These are phyloP conservation scores for Pseudisothecium myosuroides DNA, from an alignment of 225 moss, liverwort and hornwort genomes.

Conservation along the genomic window DNA sequence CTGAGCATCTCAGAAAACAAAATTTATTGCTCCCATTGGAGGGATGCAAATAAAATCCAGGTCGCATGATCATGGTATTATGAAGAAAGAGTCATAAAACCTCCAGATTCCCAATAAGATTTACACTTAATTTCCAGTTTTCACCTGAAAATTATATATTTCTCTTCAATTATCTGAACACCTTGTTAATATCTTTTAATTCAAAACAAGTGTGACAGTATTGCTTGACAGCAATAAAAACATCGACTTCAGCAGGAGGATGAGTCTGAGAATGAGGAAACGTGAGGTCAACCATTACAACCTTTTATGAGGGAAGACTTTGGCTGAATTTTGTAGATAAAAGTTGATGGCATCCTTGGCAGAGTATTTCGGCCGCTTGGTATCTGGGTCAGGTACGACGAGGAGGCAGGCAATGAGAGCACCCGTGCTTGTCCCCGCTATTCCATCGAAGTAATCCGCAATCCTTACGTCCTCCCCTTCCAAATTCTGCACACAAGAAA, in stretches of 20 bases:
- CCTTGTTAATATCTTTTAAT: neutral
- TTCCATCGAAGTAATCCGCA: conserved; percentile 16
- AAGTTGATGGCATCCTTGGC: conserved; percentile 8
- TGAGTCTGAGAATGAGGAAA: neutral
- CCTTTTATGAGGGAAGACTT: conserved; percentile 5
- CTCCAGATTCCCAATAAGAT: neutral
- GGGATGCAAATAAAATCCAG: neutral
- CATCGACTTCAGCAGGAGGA: neutral
- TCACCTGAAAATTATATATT: neutral
- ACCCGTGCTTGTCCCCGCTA: conserved; percentile 17
- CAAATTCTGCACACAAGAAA: conserved; percentile 1
- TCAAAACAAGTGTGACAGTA: neutral
- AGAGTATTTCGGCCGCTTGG: conserved; percentile 4
- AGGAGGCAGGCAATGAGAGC: conserved; percentile 8
- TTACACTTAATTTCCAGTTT: neutral
- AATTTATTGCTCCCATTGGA: neutral
- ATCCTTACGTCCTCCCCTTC: conserved; percentile 8
- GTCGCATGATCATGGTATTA: neutral
- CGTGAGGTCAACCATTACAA: neutral
- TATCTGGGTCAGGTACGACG: conserved; percentile 3
- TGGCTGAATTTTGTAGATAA: neutral
- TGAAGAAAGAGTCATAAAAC: neutral
- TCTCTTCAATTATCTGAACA: neutral
- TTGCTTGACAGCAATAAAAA: neutral
- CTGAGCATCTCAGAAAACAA: too few relatives aligned